phyloP scores from a whole-genome alignment of 2,329 filamentous ascomycete genomes.

The Ciborinia camelliae region DNA sequence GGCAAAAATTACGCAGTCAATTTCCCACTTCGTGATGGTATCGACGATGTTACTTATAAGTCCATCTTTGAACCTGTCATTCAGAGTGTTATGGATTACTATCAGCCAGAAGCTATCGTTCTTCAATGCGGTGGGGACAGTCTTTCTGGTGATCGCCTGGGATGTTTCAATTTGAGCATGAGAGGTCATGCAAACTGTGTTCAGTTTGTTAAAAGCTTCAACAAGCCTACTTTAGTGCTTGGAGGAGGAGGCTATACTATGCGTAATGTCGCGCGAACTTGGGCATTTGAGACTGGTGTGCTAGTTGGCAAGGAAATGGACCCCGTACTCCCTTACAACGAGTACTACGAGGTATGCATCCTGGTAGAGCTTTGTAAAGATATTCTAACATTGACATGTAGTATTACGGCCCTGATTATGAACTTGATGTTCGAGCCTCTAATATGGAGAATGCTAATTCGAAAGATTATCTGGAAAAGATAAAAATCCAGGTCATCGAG shows the following conservation, averaged over 20 bases:
- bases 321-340: conserved; percentile 85
- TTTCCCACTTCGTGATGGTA: conserved; percentile 86
- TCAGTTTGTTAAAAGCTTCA: conserved; percentile 82
- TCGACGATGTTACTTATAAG: conserved; percentile 85
- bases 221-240: conserved; percentile 83
- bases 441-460: conserved; percentile 92
- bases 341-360: conserved; percentile 76
- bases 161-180: conserved; percentile 98
- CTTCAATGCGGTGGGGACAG: conserved; percentile 95
- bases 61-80: conserved; percentile 91
- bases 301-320: conserved; percentile 80
- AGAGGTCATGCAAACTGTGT: conserved; percentile 93
- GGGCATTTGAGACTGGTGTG: conserved; percentile 93
- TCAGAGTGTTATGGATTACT: conserved; percentile 79
- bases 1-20: conserved; percentile 91
- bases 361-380: conserved; percentile 40
- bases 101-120: conserved; percentile 86
- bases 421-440: conserved; percentile 82
- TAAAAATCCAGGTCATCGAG: conserved; percentile 77
- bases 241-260: conserved; percentile 97
- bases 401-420: conserved; percentile 90
- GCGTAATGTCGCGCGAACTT: conserved; percentile 92
- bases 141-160: conserved; percentile 87
- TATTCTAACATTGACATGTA: conserved; percentile 41
- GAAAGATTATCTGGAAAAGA: conserved; percentile 73